These are phyloP conservation scores for Marchantia polymorpha DNA, from an alignment of 225 moss, liverwort and hornwort species.

Conservation along the genomic window DNA sequence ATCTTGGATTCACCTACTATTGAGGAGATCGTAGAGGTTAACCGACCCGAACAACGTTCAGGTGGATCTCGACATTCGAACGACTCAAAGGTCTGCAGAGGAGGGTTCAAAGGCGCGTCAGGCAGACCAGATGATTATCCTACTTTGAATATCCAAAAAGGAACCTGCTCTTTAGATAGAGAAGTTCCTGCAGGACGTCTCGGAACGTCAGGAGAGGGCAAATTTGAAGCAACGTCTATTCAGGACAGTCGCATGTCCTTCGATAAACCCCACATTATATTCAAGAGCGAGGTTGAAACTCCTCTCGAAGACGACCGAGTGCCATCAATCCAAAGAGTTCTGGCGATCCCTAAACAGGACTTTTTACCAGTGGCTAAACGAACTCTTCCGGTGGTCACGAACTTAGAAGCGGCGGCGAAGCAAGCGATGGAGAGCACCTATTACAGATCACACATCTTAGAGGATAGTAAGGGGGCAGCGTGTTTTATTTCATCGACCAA, in stretches of 20 bases:
- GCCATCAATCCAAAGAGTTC: neutral
- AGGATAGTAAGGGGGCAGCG: neutral
- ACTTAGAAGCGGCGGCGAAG: slow-evolving; percentile 2
- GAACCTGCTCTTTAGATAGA: neutral
- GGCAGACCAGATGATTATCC: neutral
- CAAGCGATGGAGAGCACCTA: neutral
- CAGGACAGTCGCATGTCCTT: neutral
- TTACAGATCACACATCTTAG: neutral
- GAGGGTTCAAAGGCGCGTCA: neutral
- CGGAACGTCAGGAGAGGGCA: neutral
- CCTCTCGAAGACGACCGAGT: neutral
- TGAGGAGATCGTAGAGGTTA: neutral
- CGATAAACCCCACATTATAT: neutral
- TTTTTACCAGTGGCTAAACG: slow-evolving; percentile 12
- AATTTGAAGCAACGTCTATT: neutral
- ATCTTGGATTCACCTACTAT: neutral
- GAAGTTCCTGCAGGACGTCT: neutral
- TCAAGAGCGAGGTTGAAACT: neutral
- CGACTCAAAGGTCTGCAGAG: neutral
- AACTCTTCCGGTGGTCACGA: slow-evolving; percentile 4
- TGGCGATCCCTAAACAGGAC: neutral
- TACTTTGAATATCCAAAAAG: neutral
- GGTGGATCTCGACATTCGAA: neutral
- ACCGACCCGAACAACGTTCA: neutral
- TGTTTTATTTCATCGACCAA: neutral